Conservation (phyloP, 106 monocot genomes). For the Allium sativum region DNA sequence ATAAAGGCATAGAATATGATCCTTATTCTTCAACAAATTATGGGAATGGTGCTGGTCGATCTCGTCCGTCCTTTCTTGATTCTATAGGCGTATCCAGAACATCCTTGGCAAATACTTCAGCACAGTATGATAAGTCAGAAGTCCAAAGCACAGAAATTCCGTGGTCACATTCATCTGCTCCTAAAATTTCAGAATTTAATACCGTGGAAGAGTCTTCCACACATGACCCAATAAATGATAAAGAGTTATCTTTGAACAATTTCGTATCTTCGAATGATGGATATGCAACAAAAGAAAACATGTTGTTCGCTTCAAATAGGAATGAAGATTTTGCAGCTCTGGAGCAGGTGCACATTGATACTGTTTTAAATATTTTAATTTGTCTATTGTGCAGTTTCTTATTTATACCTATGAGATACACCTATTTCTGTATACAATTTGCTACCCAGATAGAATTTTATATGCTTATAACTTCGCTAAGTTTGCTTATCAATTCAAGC, state of each 20-base stretch:
- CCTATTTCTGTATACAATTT: too few relatives aligned
- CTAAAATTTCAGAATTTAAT: constrained; percentile 8
- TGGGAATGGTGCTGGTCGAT: constrained; percentile 28
- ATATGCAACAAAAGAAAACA: constrained; percentile 7
- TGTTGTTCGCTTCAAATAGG: constrained; percentile 20
- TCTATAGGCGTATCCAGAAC: constrained; percentile 49
- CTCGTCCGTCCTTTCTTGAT: constrained; percentile 85
- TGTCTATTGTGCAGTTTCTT: too few relatives aligned
- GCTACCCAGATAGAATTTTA: too few relatives aligned
- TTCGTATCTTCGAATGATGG: constrained; percentile 15
- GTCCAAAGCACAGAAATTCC: constrained; percentile 17
- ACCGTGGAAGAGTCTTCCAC: constrained; percentile 9
- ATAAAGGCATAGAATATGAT: constrained; percentile 25
- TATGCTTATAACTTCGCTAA: too few relatives aligned
- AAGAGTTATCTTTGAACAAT: constrained; percentile 10
- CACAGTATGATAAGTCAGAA: constrained; percentile 18
- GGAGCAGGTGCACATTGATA: constrained; percentile 63
- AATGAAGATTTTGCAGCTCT: constrained; percentile 85
- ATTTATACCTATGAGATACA: too few relatives aligned
- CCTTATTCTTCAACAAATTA: constrained; percentile 23
- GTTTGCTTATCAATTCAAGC: too few relatives aligned
- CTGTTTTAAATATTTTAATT: constrained; percentile 3
- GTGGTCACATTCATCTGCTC: constrained; percentile 10
- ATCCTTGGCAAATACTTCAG: constrained; percentile 26
- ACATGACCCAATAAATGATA: constrained; percentile 11